These are phyloP conservation scores for Adiantum capillusveneris DNA, from an alignment of 75 land plant genomes.

Conservation along the genomic window DNA sequence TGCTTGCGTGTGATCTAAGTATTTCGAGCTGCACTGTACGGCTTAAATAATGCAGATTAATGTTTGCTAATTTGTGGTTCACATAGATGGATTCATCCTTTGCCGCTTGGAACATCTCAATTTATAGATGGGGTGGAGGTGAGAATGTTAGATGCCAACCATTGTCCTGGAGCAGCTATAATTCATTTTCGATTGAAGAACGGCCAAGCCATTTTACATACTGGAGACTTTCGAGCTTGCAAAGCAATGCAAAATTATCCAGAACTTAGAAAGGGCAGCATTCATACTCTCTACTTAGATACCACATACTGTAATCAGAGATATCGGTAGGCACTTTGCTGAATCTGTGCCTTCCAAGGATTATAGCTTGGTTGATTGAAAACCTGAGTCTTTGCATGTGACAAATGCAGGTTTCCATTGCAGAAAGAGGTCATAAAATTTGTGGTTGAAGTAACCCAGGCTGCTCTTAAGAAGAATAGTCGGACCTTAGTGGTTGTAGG, in stretches of 20 bases:
- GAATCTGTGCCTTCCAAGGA: too few species aligned
- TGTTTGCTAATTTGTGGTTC: too few species aligned
- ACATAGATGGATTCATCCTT: conserved; percentile 39
- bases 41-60: too few species aligned
- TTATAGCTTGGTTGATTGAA: too few species aligned
- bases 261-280: conserved; percentile 21
- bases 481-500: conserved; percentile 58
- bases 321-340: conserved; percentile 25
- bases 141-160: conserved; percentile 63
- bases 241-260: conserved; percentile 51
- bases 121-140: conserved; percentile 50
- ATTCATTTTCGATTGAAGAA: conserved; percentile 38
- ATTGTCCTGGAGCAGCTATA: conserved; percentile 71
- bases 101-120: conserved; percentile 30
- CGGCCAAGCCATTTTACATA: conserved; percentile 44
- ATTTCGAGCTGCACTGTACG: too few species aligned
- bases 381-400: too few species aligned
- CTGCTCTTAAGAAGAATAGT: conserved; percentile 24
- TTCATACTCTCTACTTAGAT: conserved; percentile 54
- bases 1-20: neutral
- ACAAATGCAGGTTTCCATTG: conserved; percentile 41
- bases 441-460: conserved; percentile 35
- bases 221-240: conserved; percentile 71
- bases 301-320: conserved; percentile 75
- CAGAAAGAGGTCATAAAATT: conserved; percentile 46